Percentiles rank a stretch among this genome's conserved stretches.
Evolutionary conservation across 352 stramenopile species (phyloP).

Genomic region (Pythium sukuiense): DNA sequence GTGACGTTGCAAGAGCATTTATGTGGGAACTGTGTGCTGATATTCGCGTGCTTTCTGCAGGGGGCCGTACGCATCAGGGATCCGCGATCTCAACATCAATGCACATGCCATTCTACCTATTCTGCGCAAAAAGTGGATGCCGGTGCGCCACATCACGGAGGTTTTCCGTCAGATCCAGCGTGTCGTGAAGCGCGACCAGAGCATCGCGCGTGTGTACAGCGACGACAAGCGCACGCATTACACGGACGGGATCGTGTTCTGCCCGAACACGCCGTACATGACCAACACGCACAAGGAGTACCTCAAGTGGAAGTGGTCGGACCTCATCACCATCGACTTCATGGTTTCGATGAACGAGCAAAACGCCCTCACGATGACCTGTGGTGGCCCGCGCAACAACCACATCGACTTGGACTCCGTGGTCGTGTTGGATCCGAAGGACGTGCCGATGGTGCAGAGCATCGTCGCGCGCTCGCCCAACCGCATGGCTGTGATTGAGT

Average conservation of each 20-base stretch:
- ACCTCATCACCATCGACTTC: constrained; percentile 91
- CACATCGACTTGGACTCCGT: constrained; percentile 84
- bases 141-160: constrained; percentile 76
- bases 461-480: constrained; percentile 57
- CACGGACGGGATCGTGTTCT: constrained; percentile 90
- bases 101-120: constrained; percentile 69
- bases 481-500: constrained; percentile 78
- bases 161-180: constrained; percentile 84
- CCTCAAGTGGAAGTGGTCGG: constrained; percentile 92
- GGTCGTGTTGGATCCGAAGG: constrained; percentile 76
- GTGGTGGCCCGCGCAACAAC: constrained; percentile 71
- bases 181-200: constrained; percentile 75
- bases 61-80: constrained; percentile 62
- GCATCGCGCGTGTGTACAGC: constrained; percentile 73
- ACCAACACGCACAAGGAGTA: constrained; percentile 87
- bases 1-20: not conserved
- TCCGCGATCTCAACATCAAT: constrained; percentile 67
- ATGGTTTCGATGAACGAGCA: constrained; percentile 57
- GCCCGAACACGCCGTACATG: constrained; percentile 83
- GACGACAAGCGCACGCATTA: constrained; percentile 87
- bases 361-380: constrained; percentile 65
- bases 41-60: constrained; percentile 28
- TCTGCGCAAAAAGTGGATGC: constrained; percentile 84
- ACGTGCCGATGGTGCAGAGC: constrained; percentile 65
- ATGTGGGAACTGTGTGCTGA: not conserved